Base-by-base conservation (phyloP, 2,329 filamentous ascomycete species). In the Trematosphaeria pertusa region DNA sequence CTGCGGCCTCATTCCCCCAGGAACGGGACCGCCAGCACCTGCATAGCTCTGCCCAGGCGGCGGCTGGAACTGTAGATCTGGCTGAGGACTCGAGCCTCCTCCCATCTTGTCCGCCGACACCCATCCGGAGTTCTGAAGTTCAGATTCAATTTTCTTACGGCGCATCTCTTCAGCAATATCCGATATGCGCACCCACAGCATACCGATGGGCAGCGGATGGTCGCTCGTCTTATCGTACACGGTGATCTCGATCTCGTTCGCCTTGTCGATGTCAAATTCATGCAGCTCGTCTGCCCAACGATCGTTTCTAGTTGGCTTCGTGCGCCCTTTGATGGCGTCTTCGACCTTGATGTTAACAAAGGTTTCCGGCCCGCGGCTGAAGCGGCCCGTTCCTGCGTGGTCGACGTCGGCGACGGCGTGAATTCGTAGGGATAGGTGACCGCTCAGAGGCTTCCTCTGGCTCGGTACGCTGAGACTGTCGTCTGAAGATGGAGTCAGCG, bases 91-190 rank as follows among this genome's bases (percentile, higher is more conserved):
- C 32, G 76, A 71, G 46, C 79, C 78, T 53, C 83, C 85, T 36
- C 84, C 89, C 89, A 97, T 96, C 67, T 93, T 89, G 71, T 97
- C 94, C 41, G 94, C 94, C 55, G 94, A 96, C 42, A 97, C 93
- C 94, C 94, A 99, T 42, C 93, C 94, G 34, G 90, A 91, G 65
- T 87, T 89, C 71, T 92, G 96, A 69, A 97, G 89, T 69, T 99
- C 94, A 11, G 91, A 88, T 75, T 99, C 94, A 52, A 99, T 95
- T 77, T 88, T 95, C 81, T 97, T 97, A 52, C 92, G 86, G 68
- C 94, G 88, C 82, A 99, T 93, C 73, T 99, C 94, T 70, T 99
- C 94, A 1, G 91, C 91, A 57, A 99, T 96, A 71, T 99, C 94
- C 12, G 94, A 96, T 66, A 99, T 93, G 50, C 94, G 84, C 48